Base-by-base conservation (phyloP, 108 stramenopile genomes). In the Skeletonema grethae region DNA sequence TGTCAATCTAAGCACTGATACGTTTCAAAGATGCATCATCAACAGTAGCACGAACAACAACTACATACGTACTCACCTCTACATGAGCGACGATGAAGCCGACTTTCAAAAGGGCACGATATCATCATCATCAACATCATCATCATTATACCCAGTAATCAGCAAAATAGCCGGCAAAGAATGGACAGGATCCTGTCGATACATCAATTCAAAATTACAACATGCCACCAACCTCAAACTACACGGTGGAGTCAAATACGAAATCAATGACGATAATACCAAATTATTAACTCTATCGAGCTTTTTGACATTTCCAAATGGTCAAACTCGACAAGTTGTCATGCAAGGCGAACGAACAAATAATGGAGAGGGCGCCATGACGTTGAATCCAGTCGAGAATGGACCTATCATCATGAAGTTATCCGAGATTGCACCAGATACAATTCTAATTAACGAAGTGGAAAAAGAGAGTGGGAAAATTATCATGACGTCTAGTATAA, bases 401-500 rank as follows among this genome's bases (percentile, higher is more conserved):
- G 41, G 72, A 5, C 63, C 72, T 0, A 64, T 78, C 11, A 39
- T 50, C 65, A 78, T 65, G 70, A 56, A 66, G 7, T 4, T 78
- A 8, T 67, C 72, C 7, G 72, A 78, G 45, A 31, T 78, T 16
- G 24, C 24, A 25, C 77, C 77, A 3, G 77, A 78, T 41, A 78
- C 77, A 25, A 73, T 78, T 20, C 30, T 78, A 56, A 38, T 78
- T 25, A 66, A 78, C 32, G 77, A 78, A 39, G 35, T 78, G 5
- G 72, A 73, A 29, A 67, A 50, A 20, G 71, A 29, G 11, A 67
- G 63, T 31, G 72, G 65, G 5, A 73, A 24, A 30, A 57, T 78
- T 13, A 67, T 73, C 30, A 56, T 73, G 65, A 78, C 77, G 5
- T 56, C 72, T 2, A 78, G 77, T 60, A 38, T 78, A 50, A 67